Evolutionary conservation across 768 basidiomycete genomes (phyloP).

Genomic region (Trametes sanguinea): DNA sequence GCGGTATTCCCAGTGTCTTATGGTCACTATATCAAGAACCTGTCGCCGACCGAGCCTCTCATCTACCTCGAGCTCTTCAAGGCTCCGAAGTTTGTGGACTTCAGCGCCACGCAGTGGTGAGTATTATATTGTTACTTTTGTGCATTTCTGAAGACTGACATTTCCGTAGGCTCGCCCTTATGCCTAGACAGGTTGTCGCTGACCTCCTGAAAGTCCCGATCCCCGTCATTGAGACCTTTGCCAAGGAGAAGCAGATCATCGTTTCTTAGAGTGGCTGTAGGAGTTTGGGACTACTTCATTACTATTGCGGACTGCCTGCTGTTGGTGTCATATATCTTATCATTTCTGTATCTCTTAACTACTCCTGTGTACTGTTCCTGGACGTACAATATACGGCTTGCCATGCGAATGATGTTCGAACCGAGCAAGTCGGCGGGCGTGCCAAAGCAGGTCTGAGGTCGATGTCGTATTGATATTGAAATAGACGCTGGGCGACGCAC

Average conservation of each 20-base stretch:
- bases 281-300: no score
- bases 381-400: neutral
- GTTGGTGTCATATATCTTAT: no score
- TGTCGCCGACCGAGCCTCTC: conserved; percentile 31
- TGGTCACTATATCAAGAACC: conserved; percentile 32
- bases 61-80: conserved; percentile 33
- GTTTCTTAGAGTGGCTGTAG: conserved; percentile 11
- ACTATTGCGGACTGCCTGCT: no score
- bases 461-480: no score
- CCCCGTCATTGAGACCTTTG: conserved; percentile 19
- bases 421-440: no score
- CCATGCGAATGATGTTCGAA: no score
- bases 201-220: conserved; percentile 28
- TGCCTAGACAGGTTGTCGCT: conserved; percentile 28
- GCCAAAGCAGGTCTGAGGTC: no score
- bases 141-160: neutral
- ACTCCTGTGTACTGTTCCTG: no score
- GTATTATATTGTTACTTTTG: neutral
- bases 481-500: neutral
- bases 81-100: conserved; percentile 28
- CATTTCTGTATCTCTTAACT: no score
- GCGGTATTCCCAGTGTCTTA: conserved; percentile 29
- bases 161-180: conserved; percentile 26
- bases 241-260: conserved; percentile 28
- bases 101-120: conserved; percentile 30